Base-by-base conservation (phyloP, 257 asterid species). In the Solanum corneliomulleri region DNA sequence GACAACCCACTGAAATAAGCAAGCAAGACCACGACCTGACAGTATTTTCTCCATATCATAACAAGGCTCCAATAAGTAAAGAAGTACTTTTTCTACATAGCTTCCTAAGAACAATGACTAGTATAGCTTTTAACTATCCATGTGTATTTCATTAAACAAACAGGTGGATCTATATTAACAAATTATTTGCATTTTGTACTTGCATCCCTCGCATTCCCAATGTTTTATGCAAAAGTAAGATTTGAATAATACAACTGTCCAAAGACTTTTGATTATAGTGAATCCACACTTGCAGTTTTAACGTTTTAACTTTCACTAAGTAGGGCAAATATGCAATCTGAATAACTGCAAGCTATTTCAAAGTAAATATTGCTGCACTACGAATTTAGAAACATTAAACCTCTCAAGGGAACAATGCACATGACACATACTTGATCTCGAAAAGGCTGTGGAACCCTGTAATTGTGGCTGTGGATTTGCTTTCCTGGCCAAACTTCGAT, bases 391-490 rank as follows among this genome's bases (percentile, higher is more conserved):
- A 86, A 64, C 18, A 89, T 66, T 88, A 88, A 86, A 92, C 91
- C 86, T 81, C 45, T 71, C 78, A 71, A 71, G 78, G 39, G 41
- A 75, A 52, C 14, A 88, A 66, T 88, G 87, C 85, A 92, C 92
- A 85, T 76, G 92, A 7, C 62, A 90, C 98, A 88, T 94, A 96
- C 98, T 90, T 94, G 98, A 90, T 93, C 92, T 81, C 85, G 92
- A 88, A 92, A 94, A 81, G 94, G 95, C 76, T 95, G 98, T 31
- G 99, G 98, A 66, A 90, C 91, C 3, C 98, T 96, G 89, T 96
- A 96, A 90, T 95, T 96, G 92, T 96, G 99, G 88, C 99, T 95
- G 82, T 96, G 98, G 84, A 94, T 94, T 93, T 95, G 99, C 91
- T 93, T 92, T 83, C 98, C 98, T 0, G 98, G 98, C 99, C 98